phyloP scores from a whole-genome alignment of 2,329 filamentous ascomycete genomes.

The Pleurostoma richardsiae region DNA sequence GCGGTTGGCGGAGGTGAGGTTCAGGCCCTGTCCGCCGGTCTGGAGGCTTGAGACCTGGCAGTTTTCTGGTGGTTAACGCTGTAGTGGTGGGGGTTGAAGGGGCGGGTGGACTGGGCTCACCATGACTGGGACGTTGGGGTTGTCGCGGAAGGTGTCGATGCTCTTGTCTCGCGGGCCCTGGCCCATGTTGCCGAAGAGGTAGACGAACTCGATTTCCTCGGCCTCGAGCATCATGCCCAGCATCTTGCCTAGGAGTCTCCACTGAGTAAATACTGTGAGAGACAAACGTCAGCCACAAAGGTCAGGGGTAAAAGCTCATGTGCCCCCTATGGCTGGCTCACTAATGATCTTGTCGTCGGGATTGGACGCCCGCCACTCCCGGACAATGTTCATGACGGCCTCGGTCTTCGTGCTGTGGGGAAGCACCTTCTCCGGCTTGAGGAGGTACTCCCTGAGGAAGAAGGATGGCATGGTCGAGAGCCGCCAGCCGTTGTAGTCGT shows the following conservation, averaged over 20 bases:
- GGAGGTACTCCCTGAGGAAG: slow-evolving; percentile 16
- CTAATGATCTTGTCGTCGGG: slow-evolving; percentile 34
- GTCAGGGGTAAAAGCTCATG: neutral
- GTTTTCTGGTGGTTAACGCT: neutral
- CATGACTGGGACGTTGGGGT: neutral
- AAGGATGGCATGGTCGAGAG: slow-evolving; percentile 5
- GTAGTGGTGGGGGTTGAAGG: neutral
- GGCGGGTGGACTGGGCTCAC: neutral
- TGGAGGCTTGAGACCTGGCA: slow-evolving; percentile 15
- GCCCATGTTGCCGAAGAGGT: slow-evolving; percentile 24
- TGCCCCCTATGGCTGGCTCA: slow-evolving; percentile 10
- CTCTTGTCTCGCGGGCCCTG: neutral
- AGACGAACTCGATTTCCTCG: slow-evolving; percentile 26
- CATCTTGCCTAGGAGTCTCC: slow-evolving; percentile 22
- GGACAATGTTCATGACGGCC: slow-evolving; percentile 21
- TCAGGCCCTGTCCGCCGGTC: slow-evolving; percentile 31
- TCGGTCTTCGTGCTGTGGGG: slow-evolving; percentile 24
- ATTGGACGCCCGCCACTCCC: slow-evolving; percentile 20
- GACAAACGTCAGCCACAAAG: too few relatives aligned
- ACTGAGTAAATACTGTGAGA: slow-evolving; percentile 28
- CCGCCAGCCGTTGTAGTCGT: slow-evolving; percentile 14
- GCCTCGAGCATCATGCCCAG: slow-evolving; percentile 27
- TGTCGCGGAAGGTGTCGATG: neutral
- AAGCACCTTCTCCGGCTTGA: neutral
- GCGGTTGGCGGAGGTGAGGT: slow-evolving; percentile 39